Base-by-base conservation (phyloP, 768 basidiomycete species). In the Brasilioporus rufonigricans region DNA sequence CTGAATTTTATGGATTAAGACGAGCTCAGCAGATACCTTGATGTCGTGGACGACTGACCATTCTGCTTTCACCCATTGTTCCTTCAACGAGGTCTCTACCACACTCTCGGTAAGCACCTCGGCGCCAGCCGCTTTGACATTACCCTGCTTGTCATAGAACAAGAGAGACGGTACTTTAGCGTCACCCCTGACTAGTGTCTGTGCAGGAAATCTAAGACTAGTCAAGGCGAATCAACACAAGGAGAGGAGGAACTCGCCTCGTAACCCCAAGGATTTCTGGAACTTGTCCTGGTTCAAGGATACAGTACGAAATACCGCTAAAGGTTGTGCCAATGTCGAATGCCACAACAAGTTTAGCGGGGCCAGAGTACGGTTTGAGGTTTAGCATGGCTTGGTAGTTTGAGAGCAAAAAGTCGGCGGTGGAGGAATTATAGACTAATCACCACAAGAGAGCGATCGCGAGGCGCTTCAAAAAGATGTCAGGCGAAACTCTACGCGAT, bases 121-220 rank as follows among this genome's bases (percentile, higher is more conserved):
- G n/a, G 39, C 40, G 9, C 50, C 50, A n/a, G 23, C 50, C 3
- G 50, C 50, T 33, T 18, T 41, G 18, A 50, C 50, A 7, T n/a
- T 1, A 33, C 50, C 50, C 2, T 0, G 43, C 40, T 7, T 32
- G 31, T 50, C 50, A 26, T 50, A 50, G 18, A 43, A 50, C 7
- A 50, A 24, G 18, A 50, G 16, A n/a, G 50, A 50, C 16, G 50
- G 50, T 8, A 50, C 50, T 7, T 43, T 50, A 12, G 50, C 40
- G 11, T 50, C 32, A 14, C 50, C 50, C 1, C 23, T 10, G 2
- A 40, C 27, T 6, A 10, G 29, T 4, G 38, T 1, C 21, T 50
- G 49, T 1, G 13, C 69, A 4, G 76, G 77, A 55, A 73, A 78
- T 50, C 78, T 79, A 31, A 1, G 32, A n/a, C 35, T 3, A 31